A percentile compares a stretch with the other conserved stretches of the same genome.
phyloP scores from a whole-genome alignment of 1,284 basidiomycete genomes.

The Irpex sp. region DNA sequence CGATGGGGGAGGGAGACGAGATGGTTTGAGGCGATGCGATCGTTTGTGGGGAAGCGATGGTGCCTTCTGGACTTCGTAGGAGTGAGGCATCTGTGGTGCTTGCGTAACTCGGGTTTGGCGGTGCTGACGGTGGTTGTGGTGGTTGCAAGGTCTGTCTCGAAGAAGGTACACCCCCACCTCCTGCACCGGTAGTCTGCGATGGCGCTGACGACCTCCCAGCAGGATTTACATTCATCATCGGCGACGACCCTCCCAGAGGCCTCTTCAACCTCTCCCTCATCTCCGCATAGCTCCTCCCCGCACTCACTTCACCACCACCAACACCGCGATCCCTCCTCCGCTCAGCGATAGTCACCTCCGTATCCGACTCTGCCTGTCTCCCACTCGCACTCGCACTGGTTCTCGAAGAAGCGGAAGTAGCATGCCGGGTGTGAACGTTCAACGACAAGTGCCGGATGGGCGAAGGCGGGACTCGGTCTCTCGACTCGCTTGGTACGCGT shows the following conservation, averaged over 20 bases:
- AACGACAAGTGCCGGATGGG: background rate
- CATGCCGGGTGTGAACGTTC: conserved; percentile 1
- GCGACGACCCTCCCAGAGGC: background rate
- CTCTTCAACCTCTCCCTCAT: conserved; percentile 8
- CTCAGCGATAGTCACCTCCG: conserved; percentile 8
- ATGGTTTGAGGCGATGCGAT: background rate
- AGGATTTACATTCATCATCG: background rate
- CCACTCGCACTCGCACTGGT: background rate
- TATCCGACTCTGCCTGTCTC: conserved; percentile 17
- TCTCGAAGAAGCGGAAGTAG: conserved; percentile 8
- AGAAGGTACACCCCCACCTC: background rate
- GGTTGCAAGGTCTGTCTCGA: no score
- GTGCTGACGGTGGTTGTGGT: background rate
- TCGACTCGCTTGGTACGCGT: background rate
- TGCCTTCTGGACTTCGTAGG: background rate
- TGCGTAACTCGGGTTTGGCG: background rate
- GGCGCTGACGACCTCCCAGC: no score
- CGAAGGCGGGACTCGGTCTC: background rate
- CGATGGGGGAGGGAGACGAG: background rate
- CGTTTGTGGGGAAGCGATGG: conserved; percentile 3
- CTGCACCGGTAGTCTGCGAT: no score
- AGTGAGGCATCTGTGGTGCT: background rate
- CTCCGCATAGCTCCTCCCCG: conserved; percentile 2
- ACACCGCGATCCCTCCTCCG: conserved; percentile 3
- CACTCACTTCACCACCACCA: background rate